Evolutionary conservation across 805 yeast species (phyloP), one percentile per base, ranked within the genome.

Genomic region (Wickerhamiella bombiphila): DNA sequence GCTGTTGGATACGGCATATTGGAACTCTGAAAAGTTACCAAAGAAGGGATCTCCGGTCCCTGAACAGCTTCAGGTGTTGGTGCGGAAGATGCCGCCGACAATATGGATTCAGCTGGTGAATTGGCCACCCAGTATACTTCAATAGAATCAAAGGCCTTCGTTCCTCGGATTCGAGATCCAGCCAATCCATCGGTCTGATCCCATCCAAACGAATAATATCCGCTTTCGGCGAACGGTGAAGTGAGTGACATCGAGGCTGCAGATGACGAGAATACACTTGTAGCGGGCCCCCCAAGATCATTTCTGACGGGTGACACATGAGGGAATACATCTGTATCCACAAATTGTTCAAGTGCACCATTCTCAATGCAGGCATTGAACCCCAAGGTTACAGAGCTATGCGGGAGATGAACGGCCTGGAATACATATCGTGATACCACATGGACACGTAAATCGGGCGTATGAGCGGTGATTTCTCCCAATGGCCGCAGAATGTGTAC

Each of bases 121-220:
- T 17, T 13, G 21, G 8, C 9, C 22, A 19, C 22, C 47, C 45
- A 46, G 28, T 35, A 32, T 2, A 46, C 29, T 35, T 42, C 49
- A 8, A 47, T 37, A 2, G 42, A 42, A 29, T 47, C 47, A 30
- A 46, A 47, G 5, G 34, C 39, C 21, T 30, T 33, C 17, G 22
- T 14, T 0, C 50, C 50, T 2, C 40, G 32, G 13, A 39, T 5
- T 2, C 19, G 5, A 5, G 41, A 40, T 8, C 50, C 50, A 13
- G 13, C 9, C 7, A 38, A 2, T 8, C 50, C 50, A 6, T 47
- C 50, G 2, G 35, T 34, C 19, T 45, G 37, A 3, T 34, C 30
- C 50, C 50, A 47, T 2, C 21, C n/a, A 14, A 42, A 42, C 7
- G 32, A 26, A 20, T 35, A 39, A 20, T 26, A 16, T 19, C 35